Base-by-base conservation (phyloP, 768 basidiomycete species). In the Boletus reticulatus region DNA sequence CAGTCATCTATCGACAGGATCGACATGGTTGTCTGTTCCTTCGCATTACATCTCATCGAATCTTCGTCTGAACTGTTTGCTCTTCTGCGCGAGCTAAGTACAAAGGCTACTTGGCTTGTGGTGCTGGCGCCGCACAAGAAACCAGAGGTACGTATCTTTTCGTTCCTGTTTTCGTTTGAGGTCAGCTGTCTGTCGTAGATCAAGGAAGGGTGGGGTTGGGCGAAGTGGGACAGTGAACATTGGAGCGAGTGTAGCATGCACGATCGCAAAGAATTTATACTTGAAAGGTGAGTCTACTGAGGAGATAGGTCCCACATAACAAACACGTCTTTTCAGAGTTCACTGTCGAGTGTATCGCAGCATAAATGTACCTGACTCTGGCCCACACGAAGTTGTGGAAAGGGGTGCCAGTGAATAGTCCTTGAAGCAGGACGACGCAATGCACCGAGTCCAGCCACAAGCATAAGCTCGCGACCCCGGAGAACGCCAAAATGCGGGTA, bases 101-200 rank as follows among this genome's bases (percentile, higher is more conserved):
- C 76, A 43, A 84, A 83, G 63, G 76, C 77, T 4, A 71, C 71
- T 32, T 90, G 87, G 86, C 75, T 92, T 10, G 77, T 88, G 34
- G 77, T 90, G 6, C 71, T 88, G 34, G 85, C 85, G 3, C 87
- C 88, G 20, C 88, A 89, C 69, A 91, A 90, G 70, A 87, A 83
- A 60, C 88, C 88, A 19, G 86, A 87, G 70, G 87, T 87, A 59
- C 39, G 64, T 53, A 8, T 17, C 16, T n/a, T 11, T 36, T 54
- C n/a, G 49, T 36, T 38, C 13, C 17, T 34, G 4, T 39, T 34
- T 16, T 9, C 16, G 10, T n/a, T 11, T 11, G 11, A 39, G 32
- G 19, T 50, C 47, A 51, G 27, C 13, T 31, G 17, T 9, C 32
- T 49, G 39, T 44, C 39, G 10, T 39, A 86, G 85, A 81, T 87